Evolutionary conservation across 306 rosid genomes (phyloP).

Genomic region (Dryas octopetala): DNA sequence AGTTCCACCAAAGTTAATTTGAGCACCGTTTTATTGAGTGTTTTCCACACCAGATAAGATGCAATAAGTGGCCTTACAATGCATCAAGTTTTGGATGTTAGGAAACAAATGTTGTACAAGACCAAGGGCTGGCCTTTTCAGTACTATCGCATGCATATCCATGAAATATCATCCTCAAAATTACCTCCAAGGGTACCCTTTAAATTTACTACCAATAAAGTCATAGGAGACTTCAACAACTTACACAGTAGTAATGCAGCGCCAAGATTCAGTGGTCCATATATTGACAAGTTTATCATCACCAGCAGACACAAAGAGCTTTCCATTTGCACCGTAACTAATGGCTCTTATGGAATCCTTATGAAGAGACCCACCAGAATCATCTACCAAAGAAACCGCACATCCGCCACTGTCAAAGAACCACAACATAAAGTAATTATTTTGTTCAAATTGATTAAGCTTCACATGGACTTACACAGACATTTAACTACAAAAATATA

Average conservation of each 20-base stretch:
- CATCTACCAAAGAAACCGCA: slow-evolving; percentile 55
- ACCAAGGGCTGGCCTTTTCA: background rate
- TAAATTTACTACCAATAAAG: background rate
- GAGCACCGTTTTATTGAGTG: too few species aligned
- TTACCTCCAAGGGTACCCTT: background rate
- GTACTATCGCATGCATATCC: background rate
- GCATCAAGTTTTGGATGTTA: background rate
- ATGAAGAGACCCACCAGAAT: slow-evolving; percentile 46
- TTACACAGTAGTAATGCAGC: slow-evolving; percentile 69
- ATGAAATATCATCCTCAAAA: background rate
- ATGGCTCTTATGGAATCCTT: slow-evolving; percentile 76
- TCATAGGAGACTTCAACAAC: slow-evolving; percentile 16
- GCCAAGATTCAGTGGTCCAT: slow-evolving; percentile 79
- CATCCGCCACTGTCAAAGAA: slow-evolving; percentile 44
- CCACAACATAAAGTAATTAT: background rate
- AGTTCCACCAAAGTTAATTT: background rate
- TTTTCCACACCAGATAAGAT: background rate
- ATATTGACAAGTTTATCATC: slow-evolving; percentile 86
- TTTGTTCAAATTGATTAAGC: background rate
- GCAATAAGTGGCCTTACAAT: background rate
- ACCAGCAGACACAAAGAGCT: slow-evolving; percentile 80
- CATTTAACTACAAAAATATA: background rate
- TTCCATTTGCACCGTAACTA: slow-evolving; percentile 66
- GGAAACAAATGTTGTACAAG: background rate
- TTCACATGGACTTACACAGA: background rate